Evolutionary conservation across 768 basidiomycete genomes (phyloP), one percentile per base, ranked within the genome.

Genomic region (Mycena belliarum): DNA sequence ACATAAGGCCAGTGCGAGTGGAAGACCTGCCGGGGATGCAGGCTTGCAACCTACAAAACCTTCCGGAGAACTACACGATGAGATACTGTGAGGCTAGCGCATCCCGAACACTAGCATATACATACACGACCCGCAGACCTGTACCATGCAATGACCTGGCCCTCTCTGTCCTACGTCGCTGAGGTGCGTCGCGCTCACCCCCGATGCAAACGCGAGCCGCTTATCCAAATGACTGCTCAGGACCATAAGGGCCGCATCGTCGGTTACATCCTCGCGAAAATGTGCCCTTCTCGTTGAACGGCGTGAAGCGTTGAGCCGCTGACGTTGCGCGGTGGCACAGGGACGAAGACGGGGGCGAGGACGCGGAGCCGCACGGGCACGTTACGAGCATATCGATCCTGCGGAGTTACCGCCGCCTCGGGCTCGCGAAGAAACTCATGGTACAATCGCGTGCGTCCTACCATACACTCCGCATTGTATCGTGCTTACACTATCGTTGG

Each of bases 351-450:
- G 76, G 77, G 14, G 70, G 76, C 14, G 73, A 88, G 63, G 86
- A 87, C 32, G 82, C 84, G 40, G 83, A 83, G 42, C 83, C 87
- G 1, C 91, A 94, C 67, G 96, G 96, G 1, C 96, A 98, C 70
- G 95, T 98, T 64, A 98, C 95, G 0, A 97, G 95, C 18, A 96
- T 98, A 70, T 95, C 94, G 3, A 95, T 98, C 8, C 75, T 98
- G 47, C 81, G 96, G 56, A 87, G 93, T 14, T 95, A 98, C 72
- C 82, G 96, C 60, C 82, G 96, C 45, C 76, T 98, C 29, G 96
- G 96, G 20, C 72, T 98, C 6, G 96, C 96, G 45, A 97, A 97
- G 75, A 93, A 93, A 69, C 79, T 98, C 49, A 98, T 98, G 96
- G 65, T 93, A 25, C 92, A 91, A 61, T 93, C 93, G 58, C 95